phyloP scores from a whole-genome alignment of 2,329 filamentous ascomycete genomes.

The Corynespora cassiicola region DNA sequence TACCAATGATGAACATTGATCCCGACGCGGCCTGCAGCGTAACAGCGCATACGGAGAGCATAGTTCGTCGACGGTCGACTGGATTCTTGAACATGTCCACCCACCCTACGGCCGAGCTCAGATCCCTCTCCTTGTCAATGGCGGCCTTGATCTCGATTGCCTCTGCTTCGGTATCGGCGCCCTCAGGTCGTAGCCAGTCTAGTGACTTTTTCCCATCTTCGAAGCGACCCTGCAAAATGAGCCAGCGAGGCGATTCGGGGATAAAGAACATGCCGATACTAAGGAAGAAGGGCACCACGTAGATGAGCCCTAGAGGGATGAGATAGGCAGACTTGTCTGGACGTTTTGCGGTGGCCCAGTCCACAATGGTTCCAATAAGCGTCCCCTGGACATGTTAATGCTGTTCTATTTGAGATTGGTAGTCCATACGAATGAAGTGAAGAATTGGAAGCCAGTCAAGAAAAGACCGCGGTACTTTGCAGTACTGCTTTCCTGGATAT shows the following conservation, averaged over 20 bases:
- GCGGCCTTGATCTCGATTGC: constrained; percentile 37
- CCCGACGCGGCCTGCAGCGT: constrained; percentile 46
- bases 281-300: constrained; percentile 53
- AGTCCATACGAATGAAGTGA: constrained; percentile 50
- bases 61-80: constrained; percentile 41
- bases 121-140: constrained; percentile 41
- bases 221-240: constrained; percentile 37
- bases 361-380: constrained; percentile 56
- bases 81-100: constrained; percentile 46
- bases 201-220: constrained; percentile 47
- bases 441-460: constrained; percentile 57
- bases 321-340: constrained; percentile 46
- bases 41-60: constrained; percentile 43
- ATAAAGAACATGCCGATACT: constrained; percentile 43
- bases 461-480: constrained; percentile 59
- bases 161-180: constrained; percentile 48
- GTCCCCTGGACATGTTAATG: constrained; percentile 34
- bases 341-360: constrained; percentile 54
- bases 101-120: constrained; percentile 33
- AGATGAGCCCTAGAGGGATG: constrained; percentile 62
- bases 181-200: constrained; percentile 39
- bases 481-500: constrained; percentile 59
- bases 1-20: constrained; percentile 50
- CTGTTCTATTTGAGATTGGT: background rate
- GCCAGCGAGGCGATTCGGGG: constrained; percentile 39